These are phyloP conservation scores for Orychophragmus violaceus DNA, from an alignment of 345 rosid species.

Conservation along the genomic window DNA sequence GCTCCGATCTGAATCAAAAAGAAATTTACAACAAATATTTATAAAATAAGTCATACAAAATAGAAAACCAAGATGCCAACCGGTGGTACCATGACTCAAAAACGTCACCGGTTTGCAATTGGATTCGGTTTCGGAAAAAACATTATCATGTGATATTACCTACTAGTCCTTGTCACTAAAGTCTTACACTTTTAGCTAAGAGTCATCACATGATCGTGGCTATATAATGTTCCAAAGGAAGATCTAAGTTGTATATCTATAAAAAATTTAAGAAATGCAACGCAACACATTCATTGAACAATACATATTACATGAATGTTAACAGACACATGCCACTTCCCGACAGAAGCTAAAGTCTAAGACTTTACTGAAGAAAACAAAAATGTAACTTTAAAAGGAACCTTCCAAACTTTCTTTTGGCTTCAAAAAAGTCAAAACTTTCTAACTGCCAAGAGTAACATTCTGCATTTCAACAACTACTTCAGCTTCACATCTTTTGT, in stretches of 20 bases:
- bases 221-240: neutral
- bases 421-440: neutral
- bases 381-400: neutral
- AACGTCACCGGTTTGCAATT: neutral
- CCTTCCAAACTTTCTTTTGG: too few relatives aligned
- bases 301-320: slow-evolving; percentile 7
- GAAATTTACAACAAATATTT: neutral
- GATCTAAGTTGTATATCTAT: neutral
- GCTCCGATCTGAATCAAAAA: neutral
- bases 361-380: neutral
- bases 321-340: neutral
- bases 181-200: neutral
- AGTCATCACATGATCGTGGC: slow-evolving; percentile 7
- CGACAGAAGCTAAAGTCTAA: neutral
- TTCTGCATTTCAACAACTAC: slow-evolving; percentile 44
- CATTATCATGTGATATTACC: neutral
- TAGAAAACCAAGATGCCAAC: neutral
- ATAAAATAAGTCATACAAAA: neutral
- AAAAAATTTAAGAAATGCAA: neutral
- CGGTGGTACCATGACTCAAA: neutral
- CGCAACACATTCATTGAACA: neutral
- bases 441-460: slow-evolving; percentile 37
- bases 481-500: slow-evolving; percentile 26
- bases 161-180: neutral
- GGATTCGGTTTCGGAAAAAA: neutral